Evolutionary conservation across 2,329 filamentous ascomycete genomes (phyloP).

Genomic region (Cladorrhinum sp.): DNA sequence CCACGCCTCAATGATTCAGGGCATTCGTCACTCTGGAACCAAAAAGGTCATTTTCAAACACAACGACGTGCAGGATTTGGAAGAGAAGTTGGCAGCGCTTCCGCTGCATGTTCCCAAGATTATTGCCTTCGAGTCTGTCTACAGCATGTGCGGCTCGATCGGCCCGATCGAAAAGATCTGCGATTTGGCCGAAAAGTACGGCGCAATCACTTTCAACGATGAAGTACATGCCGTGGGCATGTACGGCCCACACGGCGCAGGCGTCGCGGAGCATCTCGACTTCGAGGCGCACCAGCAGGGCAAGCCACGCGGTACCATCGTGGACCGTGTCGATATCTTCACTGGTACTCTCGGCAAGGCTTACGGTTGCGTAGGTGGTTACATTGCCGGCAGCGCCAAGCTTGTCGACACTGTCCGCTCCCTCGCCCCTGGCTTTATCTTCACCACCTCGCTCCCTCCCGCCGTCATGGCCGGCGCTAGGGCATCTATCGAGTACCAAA

Average conservation of each 20-base stretch:
- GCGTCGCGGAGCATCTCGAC: slow-evolving; percentile 95
- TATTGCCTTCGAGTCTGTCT: slow-evolving; percentile 97
- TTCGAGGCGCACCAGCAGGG: slow-evolving; percentile 81
- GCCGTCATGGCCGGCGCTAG: slow-evolving; percentile 95
- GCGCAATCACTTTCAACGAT: slow-evolving; percentile 93
- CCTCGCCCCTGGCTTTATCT: slow-evolving; percentile 95
- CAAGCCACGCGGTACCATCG: slow-evolving; percentile 74
- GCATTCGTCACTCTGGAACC: slow-evolving; percentile 93
- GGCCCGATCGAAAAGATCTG: slow-evolving; percentile 95
- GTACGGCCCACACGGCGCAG: slow-evolving; percentile 94
- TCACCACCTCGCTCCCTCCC: slow-evolving; percentile 93
- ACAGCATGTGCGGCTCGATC: slow-evolving; percentile 98
- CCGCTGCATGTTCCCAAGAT: slow-evolving; percentile 88
- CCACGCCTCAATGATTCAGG: slow-evolving; percentile 99
- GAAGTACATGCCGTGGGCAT: slow-evolving; percentile 99
- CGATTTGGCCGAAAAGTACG: slow-evolving; percentile 95
- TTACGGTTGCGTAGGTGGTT: slow-evolving; percentile 95
- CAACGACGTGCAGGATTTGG: slow-evolving; percentile 90
- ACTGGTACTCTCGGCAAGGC: slow-evolving; percentile 96
- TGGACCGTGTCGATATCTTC: slow-evolving; percentile 97
- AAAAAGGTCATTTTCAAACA: slow-evolving; percentile 99
- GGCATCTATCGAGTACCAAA: slow-evolving; percentile 91
- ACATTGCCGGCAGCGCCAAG: slow-evolving; percentile 85
- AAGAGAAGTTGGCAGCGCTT: slow-evolving; percentile 85
- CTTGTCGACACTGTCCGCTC: slow-evolving; percentile 93